These are phyloP conservation scores for Nitzschia sp. DNA, from an alignment of 108 stramenopile genomes.

Conservation along the genomic window DNA sequence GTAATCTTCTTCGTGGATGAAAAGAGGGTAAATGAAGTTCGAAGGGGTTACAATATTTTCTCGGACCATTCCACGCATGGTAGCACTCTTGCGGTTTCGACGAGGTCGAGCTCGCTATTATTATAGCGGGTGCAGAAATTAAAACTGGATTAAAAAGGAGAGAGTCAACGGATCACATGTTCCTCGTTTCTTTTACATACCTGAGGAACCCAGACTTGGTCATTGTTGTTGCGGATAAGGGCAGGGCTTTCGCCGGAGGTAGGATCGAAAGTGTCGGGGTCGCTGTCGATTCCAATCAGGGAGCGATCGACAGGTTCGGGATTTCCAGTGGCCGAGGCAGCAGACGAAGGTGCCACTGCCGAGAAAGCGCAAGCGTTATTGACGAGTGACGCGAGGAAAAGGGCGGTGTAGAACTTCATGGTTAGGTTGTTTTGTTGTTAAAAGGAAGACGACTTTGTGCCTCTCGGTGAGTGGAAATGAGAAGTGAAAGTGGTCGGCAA, in stretches of 20 bases:
- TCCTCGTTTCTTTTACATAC: conserved; percentile 46
- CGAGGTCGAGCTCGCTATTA: conserved; percentile 83
- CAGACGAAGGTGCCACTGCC: conserved; percentile 29
- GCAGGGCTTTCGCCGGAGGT: conserved; percentile 61
- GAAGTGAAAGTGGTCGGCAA: not conserved
- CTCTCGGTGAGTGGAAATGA: not conserved
- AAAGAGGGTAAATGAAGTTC: conserved; percentile 98
- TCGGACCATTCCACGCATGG: conserved; percentile 93
- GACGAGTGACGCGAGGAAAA: conserved; percentile 27
- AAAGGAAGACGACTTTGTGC: not conserved
- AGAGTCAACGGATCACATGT: too few relatives aligned
- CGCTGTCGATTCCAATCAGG: conserved; percentile 64
- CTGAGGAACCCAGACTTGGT: conserved; percentile 82
- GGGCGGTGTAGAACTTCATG: conserved; percentile 44
- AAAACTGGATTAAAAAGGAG: too few relatives aligned
- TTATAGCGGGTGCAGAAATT: too few relatives aligned
- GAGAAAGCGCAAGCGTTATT: conserved; percentile 31
- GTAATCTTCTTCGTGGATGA: conserved; percentile 94
- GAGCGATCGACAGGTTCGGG: conserved; percentile 65
- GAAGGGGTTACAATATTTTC: conserved; percentile 93
- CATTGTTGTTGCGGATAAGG: conserved; percentile 53
- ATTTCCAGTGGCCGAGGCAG: conserved; percentile 17
- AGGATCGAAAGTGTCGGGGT: conserved; percentile 66
- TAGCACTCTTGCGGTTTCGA: conserved; percentile 93
- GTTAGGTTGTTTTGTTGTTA: conserved; percentile 8